A percentile compares a stretch with the other conserved stretches of the same genome.
Conservation (phyloP, 257 asterid species). For the Oldenlandia corymbosa region DNA sequence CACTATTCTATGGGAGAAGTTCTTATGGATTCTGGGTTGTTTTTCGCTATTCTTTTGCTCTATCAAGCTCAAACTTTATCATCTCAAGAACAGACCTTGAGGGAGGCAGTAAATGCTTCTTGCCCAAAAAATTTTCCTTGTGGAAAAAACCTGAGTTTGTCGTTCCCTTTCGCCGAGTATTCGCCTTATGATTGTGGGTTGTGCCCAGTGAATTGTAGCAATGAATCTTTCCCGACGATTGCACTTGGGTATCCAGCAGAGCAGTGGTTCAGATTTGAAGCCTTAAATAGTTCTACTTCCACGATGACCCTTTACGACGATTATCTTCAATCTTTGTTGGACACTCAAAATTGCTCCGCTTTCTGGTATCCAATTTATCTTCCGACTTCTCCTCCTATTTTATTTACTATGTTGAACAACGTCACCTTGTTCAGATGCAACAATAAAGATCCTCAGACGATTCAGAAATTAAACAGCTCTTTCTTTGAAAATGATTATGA, state of each 20-base stretch:
- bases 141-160: constrained; percentile 9
- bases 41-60: constrained; percentile 2
- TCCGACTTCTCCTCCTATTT: constrained; percentile 12
- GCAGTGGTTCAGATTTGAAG: not conserved
- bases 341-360: not conserved
- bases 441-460: too few species aligned
- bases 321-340: not conserved
- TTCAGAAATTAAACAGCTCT: rapidly evolving
- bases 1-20: too few species aligned
- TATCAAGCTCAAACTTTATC: not conserved
- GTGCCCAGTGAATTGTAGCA: constrained; percentile 12
- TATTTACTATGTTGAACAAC: constrained; percentile 11
- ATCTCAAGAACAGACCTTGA: not conserved
- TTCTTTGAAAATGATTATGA: not conserved
- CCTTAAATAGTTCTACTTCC: not conserved
- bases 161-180: constrained; percentile 24
- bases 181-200: constrained; percentile 26
- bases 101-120: not conserved
- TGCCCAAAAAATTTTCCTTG: constrained; percentile 20
- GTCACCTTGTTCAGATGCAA: constrained; percentile 19
- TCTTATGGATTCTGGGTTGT: constrained; percentile 7
- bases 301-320: constrained; percentile 5
- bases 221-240: constrained; percentile 14
- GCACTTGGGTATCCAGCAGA: constrained; percentile 6
- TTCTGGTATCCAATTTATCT: not conserved